A percentile compares a stretch with the other conserved stretches of the same genome.
Conservation (phyloP, 768 basidiomycete species). For the Tricholoma saponaceum region DNA sequence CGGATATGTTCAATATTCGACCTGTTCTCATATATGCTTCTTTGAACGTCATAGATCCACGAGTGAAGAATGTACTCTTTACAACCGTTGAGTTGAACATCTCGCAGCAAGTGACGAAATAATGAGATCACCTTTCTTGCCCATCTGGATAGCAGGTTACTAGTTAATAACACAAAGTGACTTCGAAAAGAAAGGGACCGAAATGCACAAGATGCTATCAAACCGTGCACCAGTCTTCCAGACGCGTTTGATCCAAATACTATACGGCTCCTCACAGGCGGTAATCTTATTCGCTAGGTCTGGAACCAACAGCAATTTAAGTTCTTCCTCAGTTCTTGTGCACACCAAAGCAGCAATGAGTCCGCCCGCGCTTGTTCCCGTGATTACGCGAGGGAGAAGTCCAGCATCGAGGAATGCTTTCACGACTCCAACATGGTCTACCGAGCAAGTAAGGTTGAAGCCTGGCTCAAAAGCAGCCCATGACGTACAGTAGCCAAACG, state of each 20-base stretch:
- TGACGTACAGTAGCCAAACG: conserved; percentile 87
- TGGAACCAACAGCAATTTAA: conserved; percentile 73
- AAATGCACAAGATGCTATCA: conserved; percentile 59
- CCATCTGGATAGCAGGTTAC: conserved; percentile 46
- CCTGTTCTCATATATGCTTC: conserved; percentile 95
- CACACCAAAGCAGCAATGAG: conserved; percentile 74
- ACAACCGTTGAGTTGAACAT: neutral
- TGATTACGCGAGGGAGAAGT: conserved; percentile 86
- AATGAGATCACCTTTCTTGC: conserved; percentile 67
- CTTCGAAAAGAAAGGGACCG: neutral
- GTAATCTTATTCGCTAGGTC: conserved; percentile 80
- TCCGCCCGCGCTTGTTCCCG: conserved; percentile 93
- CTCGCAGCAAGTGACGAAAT: neutral
- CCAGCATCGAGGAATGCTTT: conserved; percentile 87
- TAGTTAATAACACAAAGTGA: conserved; percentile 6
- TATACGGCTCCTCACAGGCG: conserved; percentile 75
- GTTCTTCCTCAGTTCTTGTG: conserved; percentile 85
- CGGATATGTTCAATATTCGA: conserved; percentile 89
- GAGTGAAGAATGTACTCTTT: conserved; percentile 85
- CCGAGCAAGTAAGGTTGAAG: conserved; percentile 2
- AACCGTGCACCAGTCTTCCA: conserved; percentile 93
- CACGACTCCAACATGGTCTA: conserved; percentile 88
- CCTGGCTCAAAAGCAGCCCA: neutral
- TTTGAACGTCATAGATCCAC: conserved; percentile 90
- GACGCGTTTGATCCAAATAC: conserved; percentile 67